phyloP scores from a whole-genome alignment of 2,329 filamentous ascomycete species.

The Calonectria leucothoes region DNA sequence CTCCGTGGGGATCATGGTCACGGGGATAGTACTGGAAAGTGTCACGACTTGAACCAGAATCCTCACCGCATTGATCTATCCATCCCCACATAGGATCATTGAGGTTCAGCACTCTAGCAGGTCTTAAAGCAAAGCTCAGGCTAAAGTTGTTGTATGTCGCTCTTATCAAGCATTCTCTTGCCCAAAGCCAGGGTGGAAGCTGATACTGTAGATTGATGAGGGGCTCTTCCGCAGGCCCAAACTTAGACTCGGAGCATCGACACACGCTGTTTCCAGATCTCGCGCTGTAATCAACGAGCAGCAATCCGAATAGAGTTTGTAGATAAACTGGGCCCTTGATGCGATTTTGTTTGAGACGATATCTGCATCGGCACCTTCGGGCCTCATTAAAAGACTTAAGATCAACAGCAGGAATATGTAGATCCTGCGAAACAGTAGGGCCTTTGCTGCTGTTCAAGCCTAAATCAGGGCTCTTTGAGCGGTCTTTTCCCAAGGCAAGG shows the following conservation, averaged over 20 bases:
- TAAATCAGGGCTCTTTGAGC: background rate
- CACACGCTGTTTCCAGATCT: background rate
- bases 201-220: slow-evolving; percentile 4
- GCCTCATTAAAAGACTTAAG: background rate
- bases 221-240: background rate
- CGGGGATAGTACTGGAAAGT: background rate
- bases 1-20: background rate
- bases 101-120: background rate
- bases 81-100: fast-evolving
- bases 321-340: background rate
- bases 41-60: background rate
- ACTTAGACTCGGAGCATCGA: background rate
- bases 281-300: background rate
- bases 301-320: background rate
- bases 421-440: background rate
- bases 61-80: fast-evolving
- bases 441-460: background rate
- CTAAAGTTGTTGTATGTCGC: background rate
- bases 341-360: background rate
- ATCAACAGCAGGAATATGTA: background rate
- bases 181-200: slow-evolving; percentile 27
- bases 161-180: background rate
- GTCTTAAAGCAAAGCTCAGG: background rate
- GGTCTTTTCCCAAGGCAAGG: background rate
- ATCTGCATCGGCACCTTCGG: background rate